These are phyloP conservation scores for Acarospora socialis DNA, from an alignment of 2,329 filamentous ascomycete genomes.

Conservation along the genomic window DNA sequence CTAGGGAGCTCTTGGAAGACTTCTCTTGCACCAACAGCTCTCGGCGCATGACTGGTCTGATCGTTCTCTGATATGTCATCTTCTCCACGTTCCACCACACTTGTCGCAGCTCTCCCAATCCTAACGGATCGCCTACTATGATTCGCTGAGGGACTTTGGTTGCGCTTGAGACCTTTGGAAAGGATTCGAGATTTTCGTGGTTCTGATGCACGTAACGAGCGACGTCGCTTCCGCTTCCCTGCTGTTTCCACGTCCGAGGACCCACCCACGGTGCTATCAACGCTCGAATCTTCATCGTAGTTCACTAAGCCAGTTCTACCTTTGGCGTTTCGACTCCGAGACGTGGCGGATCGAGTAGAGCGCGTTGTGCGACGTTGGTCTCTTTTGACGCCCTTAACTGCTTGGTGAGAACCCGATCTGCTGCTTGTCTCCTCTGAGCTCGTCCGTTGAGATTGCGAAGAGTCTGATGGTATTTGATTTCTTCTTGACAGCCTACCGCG, in stretches of 20 bases:
- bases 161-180: neutral
- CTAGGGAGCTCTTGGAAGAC: constrained; percentile 49
- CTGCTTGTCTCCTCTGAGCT: neutral
- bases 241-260: too few species aligned
- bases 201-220: too few species aligned
- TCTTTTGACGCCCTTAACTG: neutral
- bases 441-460: constrained; percentile 1
- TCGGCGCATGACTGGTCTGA: constrained; percentile 26
- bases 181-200: neutral
- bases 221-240: too few species aligned
- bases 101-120: constrained; percentile 17
- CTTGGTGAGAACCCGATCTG: constrained; percentile 2
- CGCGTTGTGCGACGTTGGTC: too few species aligned
- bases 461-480: neutral
- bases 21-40: constrained; percentile 55
- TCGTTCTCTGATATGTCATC: constrained; percentile 25
- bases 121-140: neutral
- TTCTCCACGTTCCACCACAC: constrained; percentile 36
- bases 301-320: too few species aligned
- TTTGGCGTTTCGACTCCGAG: too few species aligned
- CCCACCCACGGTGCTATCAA: too few species aligned
- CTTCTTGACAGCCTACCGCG: neutral
- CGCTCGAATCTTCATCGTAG: too few species aligned
- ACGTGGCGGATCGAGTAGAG: too few species aligned
- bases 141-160: neutral